These are phyloP conservation scores for Eucalyptus polybractea DNA, from an alignment of 345 rosid species.

Conservation along the genomic window DNA sequence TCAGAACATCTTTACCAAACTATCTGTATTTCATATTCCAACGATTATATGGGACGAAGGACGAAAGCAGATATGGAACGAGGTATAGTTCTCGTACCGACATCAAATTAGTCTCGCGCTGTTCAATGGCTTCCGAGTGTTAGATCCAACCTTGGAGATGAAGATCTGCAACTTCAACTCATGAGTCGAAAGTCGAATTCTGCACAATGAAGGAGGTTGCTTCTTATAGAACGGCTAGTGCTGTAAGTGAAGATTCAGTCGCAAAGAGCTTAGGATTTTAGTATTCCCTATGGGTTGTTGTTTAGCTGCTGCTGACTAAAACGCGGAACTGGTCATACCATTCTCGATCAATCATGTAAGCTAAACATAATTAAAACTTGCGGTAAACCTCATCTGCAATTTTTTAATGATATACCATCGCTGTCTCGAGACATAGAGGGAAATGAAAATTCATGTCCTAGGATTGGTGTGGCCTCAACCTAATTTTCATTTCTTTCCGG, in stretches of 20 bases:
- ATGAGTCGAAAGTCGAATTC: not conserved
- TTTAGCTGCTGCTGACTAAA: not conserved
- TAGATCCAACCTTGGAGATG: not conserved
- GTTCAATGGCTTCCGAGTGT: not conserved
- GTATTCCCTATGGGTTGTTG: not conserved
- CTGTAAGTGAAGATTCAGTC: not conserved
- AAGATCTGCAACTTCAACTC: not conserved
- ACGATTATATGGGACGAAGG: not conserved
- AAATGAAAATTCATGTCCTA: not conserved
- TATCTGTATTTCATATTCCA: not conserved
- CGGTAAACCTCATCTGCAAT: not conserved
- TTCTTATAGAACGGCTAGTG: not conserved
- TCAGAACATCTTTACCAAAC: not conserved
- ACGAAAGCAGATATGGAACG: not conserved
- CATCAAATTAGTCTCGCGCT: not conserved
- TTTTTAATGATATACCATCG: not conserved
- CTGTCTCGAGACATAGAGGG: not conserved
- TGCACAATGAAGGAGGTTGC: not conserved
- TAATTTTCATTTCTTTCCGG: not conserved
- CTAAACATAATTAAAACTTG: not conserved
- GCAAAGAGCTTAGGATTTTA: not conserved
- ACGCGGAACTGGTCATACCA: not conserved
- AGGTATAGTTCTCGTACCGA: not conserved
- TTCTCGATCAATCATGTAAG: not conserved
- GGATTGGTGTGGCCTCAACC: not conserved